Percentiles rank a stretch among this genome's conserved stretches.
Evolutionary conservation across 768 basidiomycete species (phyloP).

Genomic region (Pisolithus microcarpus): DNA sequence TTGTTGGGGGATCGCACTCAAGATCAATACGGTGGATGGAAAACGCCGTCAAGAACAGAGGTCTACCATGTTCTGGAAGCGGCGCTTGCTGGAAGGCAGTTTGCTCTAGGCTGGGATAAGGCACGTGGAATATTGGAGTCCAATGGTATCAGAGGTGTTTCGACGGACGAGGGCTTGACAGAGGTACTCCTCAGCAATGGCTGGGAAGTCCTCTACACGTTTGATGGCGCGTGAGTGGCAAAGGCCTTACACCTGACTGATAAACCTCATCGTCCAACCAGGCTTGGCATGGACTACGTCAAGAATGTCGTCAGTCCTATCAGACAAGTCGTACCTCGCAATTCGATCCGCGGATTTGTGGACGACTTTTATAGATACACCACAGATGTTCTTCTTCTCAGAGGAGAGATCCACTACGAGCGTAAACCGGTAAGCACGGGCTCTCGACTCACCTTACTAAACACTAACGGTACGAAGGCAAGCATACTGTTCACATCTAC

Average conservation of each 20-base stretch:
- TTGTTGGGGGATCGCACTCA: slow-evolving; percentile 8
- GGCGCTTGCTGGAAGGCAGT: slow-evolving; percentile 12
- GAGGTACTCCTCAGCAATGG: slow-evolving; percentile 27
- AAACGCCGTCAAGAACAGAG: slow-evolving; percentile 12
- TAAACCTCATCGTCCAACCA: slow-evolving; percentile 13
- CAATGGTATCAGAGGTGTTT: slow-evolving; percentile 9
- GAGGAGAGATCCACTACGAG: slow-evolving; percentile 33
- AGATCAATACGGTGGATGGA: slow-evolving; percentile 18
- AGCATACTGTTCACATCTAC: slow-evolving; percentile 27
- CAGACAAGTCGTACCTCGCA: slow-evolving; percentile 29
- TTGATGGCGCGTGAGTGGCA: slow-evolving; percentile 31
- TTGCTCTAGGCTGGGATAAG: slow-evolving; percentile 15
- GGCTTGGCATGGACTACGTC: slow-evolving; percentile 37
- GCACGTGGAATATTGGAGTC: slow-evolving; percentile 15
- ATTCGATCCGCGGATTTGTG: slow-evolving; percentile 31
- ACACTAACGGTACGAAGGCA: slow-evolving; percentile 20
- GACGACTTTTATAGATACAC: slow-evolving; percentile 32
- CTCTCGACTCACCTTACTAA: neutral
- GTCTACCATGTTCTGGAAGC: slow-evolving; percentile 15
- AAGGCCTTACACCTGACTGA: neutral
- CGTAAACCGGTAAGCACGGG: slow-evolving; percentile 32
- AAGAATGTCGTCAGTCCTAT: slow-evolving; percentile 36
- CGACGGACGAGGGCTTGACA: slow-evolving; percentile 24
- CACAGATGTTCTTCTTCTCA: slow-evolving; percentile 34
- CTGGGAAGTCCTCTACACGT: slow-evolving; percentile 33